Evolutionary conservation across 305 asterid genomes (phyloP).

Genomic region (Plantago lanceolata): DNA sequence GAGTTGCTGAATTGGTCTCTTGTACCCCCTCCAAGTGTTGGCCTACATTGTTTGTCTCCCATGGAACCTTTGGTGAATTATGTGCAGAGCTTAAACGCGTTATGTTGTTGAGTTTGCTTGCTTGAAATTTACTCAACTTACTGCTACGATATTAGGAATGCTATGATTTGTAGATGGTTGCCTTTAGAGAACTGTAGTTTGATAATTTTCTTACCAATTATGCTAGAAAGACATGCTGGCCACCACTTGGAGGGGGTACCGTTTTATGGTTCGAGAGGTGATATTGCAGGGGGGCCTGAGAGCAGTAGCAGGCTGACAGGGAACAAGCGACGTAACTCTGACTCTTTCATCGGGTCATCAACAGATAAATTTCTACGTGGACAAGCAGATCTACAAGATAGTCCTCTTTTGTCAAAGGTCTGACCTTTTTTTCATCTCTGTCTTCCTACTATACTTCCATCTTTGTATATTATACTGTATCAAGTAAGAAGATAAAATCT

Average conservation of each 20-base stretch:
- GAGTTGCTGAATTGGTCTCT: conserved; percentile 3
- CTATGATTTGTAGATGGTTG: conserved; percentile 6
- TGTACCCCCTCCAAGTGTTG: too few relatives aligned
- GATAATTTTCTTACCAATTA: conserved; percentile 31
- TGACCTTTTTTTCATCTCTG: conserved; percentile 19
- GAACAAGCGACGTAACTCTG: conserved; percentile 70
- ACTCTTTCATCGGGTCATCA: conserved; percentile 56
- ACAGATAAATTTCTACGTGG: conserved; percentile 56
- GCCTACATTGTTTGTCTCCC: background rate
- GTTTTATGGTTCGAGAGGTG: conserved; percentile 67
- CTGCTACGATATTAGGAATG: conserved; percentile 7
- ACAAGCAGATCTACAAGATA: conserved; percentile 55
- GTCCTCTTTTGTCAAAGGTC: conserved; percentile 72
- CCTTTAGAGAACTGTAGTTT: conserved; percentile 27
- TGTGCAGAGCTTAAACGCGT: background rate
- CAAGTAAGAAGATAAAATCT: conserved; percentile 7
- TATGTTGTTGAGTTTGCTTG: conserved; percentile 5
- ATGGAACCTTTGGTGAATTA: background rate
- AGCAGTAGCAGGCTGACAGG: conserved; percentile 50
- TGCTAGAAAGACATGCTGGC: conserved; percentile 59
- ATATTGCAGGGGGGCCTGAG: conserved; percentile 54
- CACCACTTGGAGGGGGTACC: conserved; percentile 78
- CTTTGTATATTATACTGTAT: background rate
- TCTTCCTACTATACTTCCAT: conserved; percentile 4
- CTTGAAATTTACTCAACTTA: background rate